Evolutionary conservation across 345 rosid species (phyloP).

Genomic region (Abelmoschus esculentus): DNA sequence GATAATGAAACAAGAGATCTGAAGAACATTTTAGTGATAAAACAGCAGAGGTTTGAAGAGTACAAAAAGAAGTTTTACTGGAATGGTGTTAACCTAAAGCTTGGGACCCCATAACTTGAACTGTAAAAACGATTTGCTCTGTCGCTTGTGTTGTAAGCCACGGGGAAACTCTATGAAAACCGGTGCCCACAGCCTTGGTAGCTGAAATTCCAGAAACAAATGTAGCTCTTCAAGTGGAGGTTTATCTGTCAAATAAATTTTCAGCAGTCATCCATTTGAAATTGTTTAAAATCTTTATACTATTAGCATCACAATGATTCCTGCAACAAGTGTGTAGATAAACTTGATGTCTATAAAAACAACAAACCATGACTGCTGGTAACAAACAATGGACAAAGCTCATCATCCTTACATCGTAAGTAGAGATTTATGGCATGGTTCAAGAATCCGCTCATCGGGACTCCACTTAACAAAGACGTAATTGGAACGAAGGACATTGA

Average conservation of each 20-base stretch:
- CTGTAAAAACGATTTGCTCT: conserved; percentile 56
- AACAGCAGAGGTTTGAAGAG: not conserved
- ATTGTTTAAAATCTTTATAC: not conserved
- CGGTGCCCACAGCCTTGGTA: conserved; percentile 98
- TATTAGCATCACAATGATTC: too few species aligned
- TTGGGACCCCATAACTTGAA: conserved; percentile 89
- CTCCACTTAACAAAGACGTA: conserved; percentile 70
- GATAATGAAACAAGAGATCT: too few species aligned
- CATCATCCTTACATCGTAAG: conserved; percentile 60
- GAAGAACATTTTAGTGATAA: not conserved
- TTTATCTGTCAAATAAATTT: conserved; percentile 47
- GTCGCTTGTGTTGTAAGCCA: conserved; percentile 77
- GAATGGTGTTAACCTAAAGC: conserved; percentile 73
- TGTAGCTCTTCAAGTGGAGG: conserved; percentile 88
- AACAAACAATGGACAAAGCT: conserved; percentile 1
- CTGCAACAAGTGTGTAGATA: not conserved
- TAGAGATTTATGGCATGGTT: conserved; percentile 63
- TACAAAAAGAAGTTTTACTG: conserved; percentile 33
- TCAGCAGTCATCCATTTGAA: not conserved
- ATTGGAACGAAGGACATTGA: conserved; percentile 12
- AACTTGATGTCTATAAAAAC: not conserved
- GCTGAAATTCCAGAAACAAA: conserved; percentile 88
- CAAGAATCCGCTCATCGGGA: conserved; percentile 84
- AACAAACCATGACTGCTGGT: not conserved
- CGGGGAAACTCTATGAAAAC: conserved; percentile 89